Percentiles rank a stretch among this genome's conserved stretches.
Evolutionary conservation across 495 filamentous ascomycete species (phyloP).

Genomic region (Filosporella fistucella): DNA sequence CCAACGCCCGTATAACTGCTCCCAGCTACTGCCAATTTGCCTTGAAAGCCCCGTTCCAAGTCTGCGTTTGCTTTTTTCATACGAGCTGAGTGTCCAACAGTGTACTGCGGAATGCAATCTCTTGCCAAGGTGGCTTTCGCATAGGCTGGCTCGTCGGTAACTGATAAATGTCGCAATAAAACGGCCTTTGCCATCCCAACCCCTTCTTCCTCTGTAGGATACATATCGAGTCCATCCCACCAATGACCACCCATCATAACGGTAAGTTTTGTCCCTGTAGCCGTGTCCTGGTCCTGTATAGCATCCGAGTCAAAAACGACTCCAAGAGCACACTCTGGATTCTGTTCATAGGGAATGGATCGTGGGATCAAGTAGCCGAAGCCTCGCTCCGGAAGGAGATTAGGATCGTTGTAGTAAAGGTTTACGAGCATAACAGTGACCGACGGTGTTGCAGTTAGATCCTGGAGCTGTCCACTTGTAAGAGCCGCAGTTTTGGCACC

Average conservation of each 20-base stretch:
- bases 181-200: conserved; percentile 61
- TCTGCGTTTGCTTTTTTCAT: conserved; percentile 55
- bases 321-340: conserved; percentile 80
- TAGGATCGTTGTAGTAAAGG: conserved; percentile 67
- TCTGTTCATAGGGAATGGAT: conserved; percentile 62
- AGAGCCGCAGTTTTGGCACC: conserved; percentile 40
- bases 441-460: conserved; percentile 51
- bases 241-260: conserved; percentile 95
- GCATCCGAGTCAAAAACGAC: conserved; percentile 87
- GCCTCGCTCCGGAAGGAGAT: conserved; percentile 60
- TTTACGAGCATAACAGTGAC: conserved; percentile 90
- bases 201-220: conserved; percentile 57
- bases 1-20: conserved; percentile 58
- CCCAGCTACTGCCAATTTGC: conserved; percentile 70
- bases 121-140: conserved; percentile 58
- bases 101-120: conserved; percentile 87
- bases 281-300: conserved; percentile 42
- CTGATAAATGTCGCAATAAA: conserved; percentile 68
- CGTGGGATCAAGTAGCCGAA: conserved; percentile 90
- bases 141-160: conserved; percentile 51
- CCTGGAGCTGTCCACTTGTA: conserved; percentile 37
- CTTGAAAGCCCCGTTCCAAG: conserved; percentile 51
- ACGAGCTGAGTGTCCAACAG: conserved; percentile 64
- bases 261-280: conserved; percentile 69
- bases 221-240: conserved; percentile 59